These are phyloP conservation scores for Globisporangium emineosum DNA, from an alignment of 352 stramenopile species.

Conservation along the genomic window DNA sequence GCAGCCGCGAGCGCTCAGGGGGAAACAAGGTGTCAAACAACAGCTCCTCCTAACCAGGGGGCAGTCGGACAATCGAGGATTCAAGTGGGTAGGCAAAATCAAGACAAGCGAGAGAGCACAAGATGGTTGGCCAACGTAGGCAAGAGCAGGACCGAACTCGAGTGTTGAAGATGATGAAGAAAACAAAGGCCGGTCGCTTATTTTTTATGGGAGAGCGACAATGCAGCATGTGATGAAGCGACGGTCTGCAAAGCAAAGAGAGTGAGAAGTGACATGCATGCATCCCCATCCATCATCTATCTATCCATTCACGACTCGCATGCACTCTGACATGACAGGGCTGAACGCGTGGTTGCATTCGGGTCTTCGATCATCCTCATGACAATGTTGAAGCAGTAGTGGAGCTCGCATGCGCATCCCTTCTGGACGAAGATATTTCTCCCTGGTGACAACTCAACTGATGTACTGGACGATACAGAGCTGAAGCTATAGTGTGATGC, in stretches of 20 bases:
- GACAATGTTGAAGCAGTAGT: neutral
- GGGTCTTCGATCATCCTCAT: neutral
- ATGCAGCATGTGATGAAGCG: neutral
- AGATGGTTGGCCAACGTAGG: neutral
- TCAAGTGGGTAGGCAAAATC: neutral
- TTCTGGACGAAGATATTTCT: neutral
- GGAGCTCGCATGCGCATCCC: neutral
- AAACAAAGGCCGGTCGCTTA: neutral
- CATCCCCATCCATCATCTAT: neutral
- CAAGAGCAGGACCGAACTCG: neutral
- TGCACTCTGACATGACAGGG: neutral
- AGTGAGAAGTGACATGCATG: neutral
- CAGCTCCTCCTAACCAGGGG: constrained; percentile 3
- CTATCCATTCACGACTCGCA: neutral
- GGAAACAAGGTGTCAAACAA: constrained; percentile 8
- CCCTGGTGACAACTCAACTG: neutral
- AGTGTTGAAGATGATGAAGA: neutral
- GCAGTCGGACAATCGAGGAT: neutral
- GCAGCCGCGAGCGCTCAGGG: neutral
- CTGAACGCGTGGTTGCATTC: neutral
- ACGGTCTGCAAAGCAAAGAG: neutral
- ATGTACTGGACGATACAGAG: neutral
- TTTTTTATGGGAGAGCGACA: neutral
- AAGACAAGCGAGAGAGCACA: neutral
- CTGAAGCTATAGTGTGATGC: neutral